Evolutionary conservation across 2,329 filamentous ascomycete species (phyloP).

Genomic region (Arthrobotrys musiformis): DNA sequence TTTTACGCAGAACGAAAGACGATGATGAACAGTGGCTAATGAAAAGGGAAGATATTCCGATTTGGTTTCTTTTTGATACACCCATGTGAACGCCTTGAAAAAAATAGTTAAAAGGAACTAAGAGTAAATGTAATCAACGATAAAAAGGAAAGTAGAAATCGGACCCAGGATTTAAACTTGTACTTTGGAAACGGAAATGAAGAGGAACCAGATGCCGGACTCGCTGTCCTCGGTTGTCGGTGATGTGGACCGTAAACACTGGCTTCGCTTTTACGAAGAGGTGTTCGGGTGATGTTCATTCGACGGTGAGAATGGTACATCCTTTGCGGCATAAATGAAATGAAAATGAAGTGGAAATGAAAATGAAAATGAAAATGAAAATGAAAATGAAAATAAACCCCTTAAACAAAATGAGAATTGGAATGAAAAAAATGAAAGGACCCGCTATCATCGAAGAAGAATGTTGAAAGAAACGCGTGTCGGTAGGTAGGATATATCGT

Average conservation of each 20-base stretch:
- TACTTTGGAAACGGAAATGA: slow-evolving; percentile 3
- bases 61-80: slow-evolving; percentile 22
- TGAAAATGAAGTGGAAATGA: slow-evolving; percentile 13
- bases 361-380: not conserved
- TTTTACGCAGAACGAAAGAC: not conserved
- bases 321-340: not conserved
- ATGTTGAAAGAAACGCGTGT: not conserved
- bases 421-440: slow-evolving; percentile 22
- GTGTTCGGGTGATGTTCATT: not conserved
- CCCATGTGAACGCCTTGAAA: slow-evolving; percentile 33
- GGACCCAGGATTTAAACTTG: not conserved
- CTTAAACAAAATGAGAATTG: slow-evolving; percentile 23
- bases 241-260: not conserved
- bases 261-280: not conserved
- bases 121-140: not conserved
- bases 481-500: not conserved
- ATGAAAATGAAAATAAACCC: slow-evolving; percentile 18
- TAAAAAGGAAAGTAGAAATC: slow-evolving; percentile 1
- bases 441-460: not conserved
- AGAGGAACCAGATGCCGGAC: not conserved
- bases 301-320: slow-evolving; percentile 1
- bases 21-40: not conserved
- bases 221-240: not conserved
- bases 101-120: slow-evolving; percentile 13
- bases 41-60: not conserved